These are phyloP conservation scores for Annulohypoxylon bovei DNA, from an alignment of 495 filamentous ascomycete genomes.

Conservation along the genomic window DNA sequence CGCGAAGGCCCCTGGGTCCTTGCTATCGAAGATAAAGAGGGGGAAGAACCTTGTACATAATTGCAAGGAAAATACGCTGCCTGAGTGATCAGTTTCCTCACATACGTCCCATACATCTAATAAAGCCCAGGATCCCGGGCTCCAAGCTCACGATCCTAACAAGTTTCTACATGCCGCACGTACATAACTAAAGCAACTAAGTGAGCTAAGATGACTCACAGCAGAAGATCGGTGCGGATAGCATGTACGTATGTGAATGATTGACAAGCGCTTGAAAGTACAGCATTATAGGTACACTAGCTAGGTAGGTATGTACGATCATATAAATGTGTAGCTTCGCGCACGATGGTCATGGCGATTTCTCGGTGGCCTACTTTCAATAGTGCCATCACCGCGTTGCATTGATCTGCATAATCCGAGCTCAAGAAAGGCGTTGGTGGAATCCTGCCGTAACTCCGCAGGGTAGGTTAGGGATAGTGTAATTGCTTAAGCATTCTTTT, in stretches of 20 bases:
- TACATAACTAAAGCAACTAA: neutral
- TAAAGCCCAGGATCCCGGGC: neutral
- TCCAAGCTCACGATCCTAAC: neutral
- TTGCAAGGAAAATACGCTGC: neutral
- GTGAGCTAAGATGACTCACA: conserved; percentile 1
- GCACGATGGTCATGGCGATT: neutral
- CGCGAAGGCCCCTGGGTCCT: conserved; percentile 14
- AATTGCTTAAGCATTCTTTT: conserved; percentile 9
- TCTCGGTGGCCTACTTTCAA: neutral
- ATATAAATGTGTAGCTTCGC: neutral
- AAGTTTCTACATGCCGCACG: neutral
- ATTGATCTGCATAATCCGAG: conserved; percentile 32
- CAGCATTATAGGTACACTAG: neutral
- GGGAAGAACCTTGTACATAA: conserved; percentile 21
- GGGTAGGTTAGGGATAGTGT: conserved; percentile 6
- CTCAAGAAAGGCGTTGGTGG: neutral
- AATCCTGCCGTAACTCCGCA: conserved; percentile 22
- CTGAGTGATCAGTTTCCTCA: neutral
- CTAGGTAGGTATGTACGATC: neutral
- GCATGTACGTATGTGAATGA: neutral
- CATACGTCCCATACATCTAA: neutral
- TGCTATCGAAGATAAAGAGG: conserved; percentile 26
- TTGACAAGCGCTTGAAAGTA: too few species aligned
- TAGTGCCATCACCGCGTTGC: conserved; percentile 13
- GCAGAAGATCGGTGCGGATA: neutral